Conservation (phyloP, 208 protist species). For the Novymonas esmeraldas region DNA sequence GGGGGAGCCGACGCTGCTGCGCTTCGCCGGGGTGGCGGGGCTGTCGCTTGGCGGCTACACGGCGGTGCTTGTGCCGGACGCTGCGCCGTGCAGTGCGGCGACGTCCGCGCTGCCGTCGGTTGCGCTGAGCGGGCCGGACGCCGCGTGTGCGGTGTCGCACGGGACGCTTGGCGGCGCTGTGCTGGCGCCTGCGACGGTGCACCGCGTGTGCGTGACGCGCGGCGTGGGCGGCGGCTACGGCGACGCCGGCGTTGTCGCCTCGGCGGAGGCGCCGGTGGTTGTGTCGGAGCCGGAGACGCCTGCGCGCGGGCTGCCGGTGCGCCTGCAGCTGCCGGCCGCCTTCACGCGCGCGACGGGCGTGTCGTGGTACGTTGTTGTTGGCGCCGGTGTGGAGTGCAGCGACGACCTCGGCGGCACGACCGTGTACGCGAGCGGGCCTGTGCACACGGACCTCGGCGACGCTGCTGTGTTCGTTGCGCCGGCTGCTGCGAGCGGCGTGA, state of each 20-base stretch:
- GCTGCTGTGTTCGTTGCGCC: conserved; percentile 30
- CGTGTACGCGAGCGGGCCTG: conserved; percentile 36
- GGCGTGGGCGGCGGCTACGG: neutral
- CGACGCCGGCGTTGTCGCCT: conserved; percentile 1
- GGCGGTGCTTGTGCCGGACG: neutral
- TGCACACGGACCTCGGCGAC: conserved; percentile 20
- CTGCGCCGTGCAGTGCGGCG: neutral
- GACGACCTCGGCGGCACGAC: conserved; percentile 3
- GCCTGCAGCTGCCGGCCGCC: conserved; percentile 5
- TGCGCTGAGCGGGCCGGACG: neutral
- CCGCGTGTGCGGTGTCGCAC: conserved; percentile 3
- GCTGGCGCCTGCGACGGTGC: neutral
- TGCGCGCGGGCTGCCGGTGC: conserved; percentile 12
- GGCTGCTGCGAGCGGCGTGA: conserved; percentile 3
- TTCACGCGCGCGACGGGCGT: conserved; percentile 8
- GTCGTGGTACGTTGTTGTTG: conserved; percentile 5
- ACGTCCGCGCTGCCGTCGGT: neutral
- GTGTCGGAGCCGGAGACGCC: conserved; percentile 7
- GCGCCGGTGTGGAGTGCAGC: neutral
- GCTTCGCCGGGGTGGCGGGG: neutral
- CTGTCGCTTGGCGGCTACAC: neutral
- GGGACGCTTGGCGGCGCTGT: neutral
- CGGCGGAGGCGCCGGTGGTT: conserved; percentile 3
- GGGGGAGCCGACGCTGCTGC: conserved; percentile 10
- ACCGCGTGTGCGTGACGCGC: conserved; percentile 7